Conservation (phyloP, 345 rosid genomes). For the Populus alba region DNA sequence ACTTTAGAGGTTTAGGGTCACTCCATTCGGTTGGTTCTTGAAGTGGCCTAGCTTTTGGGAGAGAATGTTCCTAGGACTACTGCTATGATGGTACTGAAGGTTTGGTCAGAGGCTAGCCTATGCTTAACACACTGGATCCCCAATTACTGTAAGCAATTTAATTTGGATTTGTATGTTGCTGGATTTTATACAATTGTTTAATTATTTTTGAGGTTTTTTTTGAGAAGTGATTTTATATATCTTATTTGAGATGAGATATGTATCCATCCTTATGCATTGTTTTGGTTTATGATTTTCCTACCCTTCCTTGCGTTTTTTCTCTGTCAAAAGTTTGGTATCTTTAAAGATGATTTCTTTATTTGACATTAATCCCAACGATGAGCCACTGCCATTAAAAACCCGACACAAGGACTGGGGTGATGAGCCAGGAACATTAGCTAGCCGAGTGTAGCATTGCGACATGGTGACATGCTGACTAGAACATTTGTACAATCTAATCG, state of each 20-base stretch:
- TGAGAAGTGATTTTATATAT: background rate
- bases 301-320: background rate
- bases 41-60: conserved; percentile 95
- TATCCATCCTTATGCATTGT: background rate
- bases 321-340: background rate
- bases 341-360: conserved; percentile 13
- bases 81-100: conserved; percentile 94
- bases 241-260: too few relatives aligned
- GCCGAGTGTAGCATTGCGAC: conserved; percentile 72
- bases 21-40: conserved; percentile 68
- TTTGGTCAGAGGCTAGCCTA: conserved; percentile 70
- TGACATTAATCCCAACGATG: conserved; percentile 51
- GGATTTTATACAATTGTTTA: background rate
- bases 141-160: conserved; percentile 60
- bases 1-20: conserved; percentile 78
- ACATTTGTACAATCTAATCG: conserved; percentile 61
- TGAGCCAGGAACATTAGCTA: conserved; percentile 53
- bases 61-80: conserved; percentile 77
- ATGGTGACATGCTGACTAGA: conserved; percentile 56
- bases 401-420: conserved; percentile 71
- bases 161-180: background rate
- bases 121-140: conserved; percentile 81
- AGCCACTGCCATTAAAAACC: conserved; percentile 53
- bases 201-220: background rate
- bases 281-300: too few relatives aligned